phyloP scores from a whole-genome alignment of 2,329 filamentous ascomycete genomes.

The Phaeosphaeria sp. region DNA sequence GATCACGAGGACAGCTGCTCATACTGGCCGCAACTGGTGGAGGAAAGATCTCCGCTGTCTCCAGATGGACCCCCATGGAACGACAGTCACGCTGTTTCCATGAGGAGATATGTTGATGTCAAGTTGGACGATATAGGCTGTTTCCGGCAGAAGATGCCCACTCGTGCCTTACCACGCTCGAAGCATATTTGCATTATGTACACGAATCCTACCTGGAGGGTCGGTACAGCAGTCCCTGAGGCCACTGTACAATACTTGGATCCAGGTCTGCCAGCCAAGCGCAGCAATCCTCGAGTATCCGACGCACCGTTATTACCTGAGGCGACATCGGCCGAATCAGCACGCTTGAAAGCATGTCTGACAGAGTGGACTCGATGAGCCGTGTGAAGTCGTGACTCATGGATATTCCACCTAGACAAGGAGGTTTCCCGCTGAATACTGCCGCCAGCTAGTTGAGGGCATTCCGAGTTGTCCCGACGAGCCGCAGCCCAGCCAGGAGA shows the following conservation, averaged over 20 bases:
- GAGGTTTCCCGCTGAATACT: slow-evolving; percentile 9
- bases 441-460: slow-evolving; percentile 21
- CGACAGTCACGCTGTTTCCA: slow-evolving; percentile 7
- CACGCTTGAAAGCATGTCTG: slow-evolving; percentile 14
- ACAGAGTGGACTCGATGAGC: slow-evolving; percentile 25
- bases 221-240: background rate
- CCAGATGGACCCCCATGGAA: slow-evolving; percentile 11
- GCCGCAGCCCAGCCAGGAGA: background rate
- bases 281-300: slow-evolving; percentile 37
- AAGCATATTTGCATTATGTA: slow-evolving; percentile 26
- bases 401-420: slow-evolving; percentile 28
- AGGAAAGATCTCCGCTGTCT: slow-evolving; percentile 17
- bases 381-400: slow-evolving; percentile 46
- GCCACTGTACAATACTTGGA: background rate
- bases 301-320: slow-evolving; percentile 20
- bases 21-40: slow-evolving; percentile 3
- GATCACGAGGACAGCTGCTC: slow-evolving; percentile 20
- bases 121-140: slow-evolving; percentile 9
- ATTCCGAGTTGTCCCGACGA: slow-evolving; percentile 40
- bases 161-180: slow-evolving; percentile 6
- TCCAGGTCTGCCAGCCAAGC: background rate
- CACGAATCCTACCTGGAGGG: slow-evolving; percentile 7
- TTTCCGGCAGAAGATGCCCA: slow-evolving; percentile 18
- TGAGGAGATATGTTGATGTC: slow-evolving; percentile 27
- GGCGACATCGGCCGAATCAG: slow-evolving; percentile 45